Conservation (phyloP, 495 filamentous ascomycete genomes). For the Penicillium silybi region DNA sequence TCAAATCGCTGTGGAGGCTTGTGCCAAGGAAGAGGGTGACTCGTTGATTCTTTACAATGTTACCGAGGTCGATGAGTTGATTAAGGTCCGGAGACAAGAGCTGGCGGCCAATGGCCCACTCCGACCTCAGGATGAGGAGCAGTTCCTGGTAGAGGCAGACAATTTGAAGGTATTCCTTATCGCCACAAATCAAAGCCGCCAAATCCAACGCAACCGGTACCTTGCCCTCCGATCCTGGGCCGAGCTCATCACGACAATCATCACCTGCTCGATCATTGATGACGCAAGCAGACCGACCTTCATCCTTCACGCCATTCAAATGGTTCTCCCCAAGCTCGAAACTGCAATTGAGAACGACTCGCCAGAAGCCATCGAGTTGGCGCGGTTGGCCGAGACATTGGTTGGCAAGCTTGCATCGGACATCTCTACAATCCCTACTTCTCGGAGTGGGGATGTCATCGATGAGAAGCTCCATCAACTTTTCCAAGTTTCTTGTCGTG, state of each 20-base stretch:
- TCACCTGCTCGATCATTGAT: slow-evolving; percentile 72
- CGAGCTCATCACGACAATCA: slow-evolving; percentile 72
- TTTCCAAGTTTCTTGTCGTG: slow-evolving; percentile 76
- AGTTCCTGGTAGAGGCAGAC: slow-evolving; percentile 55
- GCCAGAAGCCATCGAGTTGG: slow-evolving; percentile 65
- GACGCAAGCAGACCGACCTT: slow-evolving; percentile 64
- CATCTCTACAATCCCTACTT: slow-evolving; percentile 35
- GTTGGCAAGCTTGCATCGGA: slow-evolving; percentile 67
- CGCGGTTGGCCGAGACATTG: slow-evolving; percentile 70
- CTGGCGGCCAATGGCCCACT: slow-evolving; percentile 45
- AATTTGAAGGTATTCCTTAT: slow-evolving; percentile 52
- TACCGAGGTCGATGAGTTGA: slow-evolving; percentile 57
- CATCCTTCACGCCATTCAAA: slow-evolving; percentile 76
- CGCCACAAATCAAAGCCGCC: slow-evolving; percentile 66
- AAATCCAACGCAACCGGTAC: slow-evolving; percentile 55
- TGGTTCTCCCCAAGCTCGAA: slow-evolving; percentile 82
- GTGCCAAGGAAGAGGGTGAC: slow-evolving; percentile 48
- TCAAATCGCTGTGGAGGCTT: slow-evolving; percentile 60
- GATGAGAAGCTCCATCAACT: slow-evolving; percentile 88
- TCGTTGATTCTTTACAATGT: slow-evolving; percentile 53
- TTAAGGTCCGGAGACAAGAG: slow-evolving; percentile 50
- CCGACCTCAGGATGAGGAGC: slow-evolving; percentile 54
- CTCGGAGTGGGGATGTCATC: slow-evolving; percentile 62
- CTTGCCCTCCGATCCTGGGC: slow-evolving; percentile 73
- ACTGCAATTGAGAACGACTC: slow-evolving; percentile 60